phyloP scores from a whole-genome alignment of 345 rosid species.

The Salix viminalis region DNA sequence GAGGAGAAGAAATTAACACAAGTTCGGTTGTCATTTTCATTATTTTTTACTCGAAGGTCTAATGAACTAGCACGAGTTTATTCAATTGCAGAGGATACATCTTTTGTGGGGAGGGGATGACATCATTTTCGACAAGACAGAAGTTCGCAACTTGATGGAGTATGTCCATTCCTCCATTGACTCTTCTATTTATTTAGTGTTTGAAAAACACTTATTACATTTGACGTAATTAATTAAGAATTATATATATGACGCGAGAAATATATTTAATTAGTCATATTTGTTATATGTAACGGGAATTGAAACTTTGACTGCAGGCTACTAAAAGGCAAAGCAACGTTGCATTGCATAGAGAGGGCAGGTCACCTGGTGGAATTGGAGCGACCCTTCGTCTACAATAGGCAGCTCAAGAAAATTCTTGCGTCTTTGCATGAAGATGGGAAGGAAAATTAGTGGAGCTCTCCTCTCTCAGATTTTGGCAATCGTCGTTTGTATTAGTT shows the following conservation, averaged over 20 bases:
- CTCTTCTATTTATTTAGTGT: no score
- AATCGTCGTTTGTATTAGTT: no score
- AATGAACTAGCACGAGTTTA: not conserved
- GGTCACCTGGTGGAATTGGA: constrained; percentile 9
- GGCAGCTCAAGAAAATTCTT: not conserved
- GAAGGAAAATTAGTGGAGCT: not conserved
- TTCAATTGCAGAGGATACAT: constrained; percentile 16
- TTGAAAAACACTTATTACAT: no score
- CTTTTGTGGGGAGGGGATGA: constrained; percentile 27
- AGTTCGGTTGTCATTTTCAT: no score
- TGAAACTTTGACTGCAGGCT: constrained; percentile 2
- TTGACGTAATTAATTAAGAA: no score
- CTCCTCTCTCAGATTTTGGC: no score
- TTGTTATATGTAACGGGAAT: not conserved
- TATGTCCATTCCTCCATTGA: not conserved
- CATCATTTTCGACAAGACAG: constrained; percentile 7
- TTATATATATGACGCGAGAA: no score
- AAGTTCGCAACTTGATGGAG: not conserved
- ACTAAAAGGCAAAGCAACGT: not conserved
- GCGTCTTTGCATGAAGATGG: not conserved
- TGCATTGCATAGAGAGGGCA: constrained; percentile 8
- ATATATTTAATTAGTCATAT: no score
- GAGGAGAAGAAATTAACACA: no score
- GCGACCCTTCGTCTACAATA: constrained; percentile 8
- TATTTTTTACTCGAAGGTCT: no score